Conservation (phyloP, 2,329 filamentous ascomycete species). For the Dendryphion nanum region DNA sequence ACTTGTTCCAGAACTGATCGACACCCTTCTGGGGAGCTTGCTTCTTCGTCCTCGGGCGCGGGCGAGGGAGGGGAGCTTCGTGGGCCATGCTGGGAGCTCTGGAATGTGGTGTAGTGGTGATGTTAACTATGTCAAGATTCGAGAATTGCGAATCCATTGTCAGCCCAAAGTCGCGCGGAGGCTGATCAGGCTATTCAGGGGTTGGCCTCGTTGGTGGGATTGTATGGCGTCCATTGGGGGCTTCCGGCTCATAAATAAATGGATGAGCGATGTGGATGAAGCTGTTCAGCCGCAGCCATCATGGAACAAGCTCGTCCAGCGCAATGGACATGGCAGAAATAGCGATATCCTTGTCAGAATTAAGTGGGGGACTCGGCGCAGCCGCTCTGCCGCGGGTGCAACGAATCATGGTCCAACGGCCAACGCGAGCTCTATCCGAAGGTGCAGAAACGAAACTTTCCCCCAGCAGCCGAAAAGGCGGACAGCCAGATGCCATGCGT, state of each 20-base stretch:
- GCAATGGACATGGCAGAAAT: too few relatives aligned
- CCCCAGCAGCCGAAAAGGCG: too few relatives aligned
- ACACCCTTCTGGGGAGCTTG: conserved; percentile 65
- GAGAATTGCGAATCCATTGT: conserved; percentile 38
- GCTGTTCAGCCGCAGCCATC: conserved; percentile 1
- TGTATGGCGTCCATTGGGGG: conserved; percentile 28
- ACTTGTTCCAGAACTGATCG: conserved; percentile 71
- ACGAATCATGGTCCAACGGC: too few relatives aligned
- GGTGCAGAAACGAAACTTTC: too few relatives aligned
- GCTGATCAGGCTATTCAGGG: conserved; percentile 2
- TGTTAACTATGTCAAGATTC: conserved; percentile 37
- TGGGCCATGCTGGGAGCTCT: conserved; percentile 36
- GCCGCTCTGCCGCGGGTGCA: too few relatives aligned
- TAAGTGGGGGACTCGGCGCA: too few relatives aligned
- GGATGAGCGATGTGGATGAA: conserved; percentile 2
- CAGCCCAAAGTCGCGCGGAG: conserved; percentile 15
- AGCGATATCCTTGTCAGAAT: too few relatives aligned
- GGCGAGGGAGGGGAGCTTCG: conserved; percentile 20
- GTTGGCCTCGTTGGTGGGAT: conserved; percentile 4
- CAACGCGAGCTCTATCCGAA: too few relatives aligned
- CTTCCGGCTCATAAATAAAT: conserved; percentile 24
- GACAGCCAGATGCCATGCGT: too few relatives aligned
- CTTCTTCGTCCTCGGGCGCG: conserved; percentile 40
- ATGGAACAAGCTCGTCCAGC: not conserved
- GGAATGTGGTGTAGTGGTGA: conserved; percentile 34